These are phyloP conservation scores for Alternaria conjuncta DNA, from an alignment of 2,329 filamentous ascomycete genomes.

Conservation along the genomic window DNA sequence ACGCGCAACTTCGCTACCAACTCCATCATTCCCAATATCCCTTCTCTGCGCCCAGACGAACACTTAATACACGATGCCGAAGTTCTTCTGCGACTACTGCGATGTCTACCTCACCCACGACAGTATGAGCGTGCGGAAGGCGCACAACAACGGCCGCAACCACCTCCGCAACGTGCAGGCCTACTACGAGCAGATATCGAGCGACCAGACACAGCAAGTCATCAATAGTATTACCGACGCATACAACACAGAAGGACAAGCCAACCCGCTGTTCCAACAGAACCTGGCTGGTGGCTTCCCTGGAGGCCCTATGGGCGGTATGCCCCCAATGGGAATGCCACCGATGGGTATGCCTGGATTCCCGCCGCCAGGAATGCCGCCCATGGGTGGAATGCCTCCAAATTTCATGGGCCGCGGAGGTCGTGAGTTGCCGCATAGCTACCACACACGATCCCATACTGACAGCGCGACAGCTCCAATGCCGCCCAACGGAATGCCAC, in stretches of 20 bases:
- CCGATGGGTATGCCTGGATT: conserved; percentile 30
- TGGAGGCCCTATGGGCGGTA: conserved; percentile 33
- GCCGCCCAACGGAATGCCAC: conserved; percentile 39
- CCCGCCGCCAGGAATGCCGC: conserved; percentile 38
- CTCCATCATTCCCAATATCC: background rate
- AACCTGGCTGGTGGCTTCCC: conserved; percentile 57
- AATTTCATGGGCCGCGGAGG: conserved; percentile 52
- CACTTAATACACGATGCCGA: conserved; percentile 24
- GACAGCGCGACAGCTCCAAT: conserved; percentile 26
- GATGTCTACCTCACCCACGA: conserved; percentile 99
- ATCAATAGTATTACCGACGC: conserved; percentile 98
- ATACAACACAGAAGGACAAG: conserved; percentile 92
- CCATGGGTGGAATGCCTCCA: conserved; percentile 43
- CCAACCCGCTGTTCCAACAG: conserved; percentile 76
- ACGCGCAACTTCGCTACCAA: conserved; percentile 6
- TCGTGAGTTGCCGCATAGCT: conserved; percentile 31
- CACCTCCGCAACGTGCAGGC: conserved; percentile 97
- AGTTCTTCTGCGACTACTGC: conserved; percentile 80
- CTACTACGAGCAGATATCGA: conserved; percentile 98
- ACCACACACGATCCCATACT: background rate
- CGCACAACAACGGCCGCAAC: conserved; percentile 95
- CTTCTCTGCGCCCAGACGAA: background rate
- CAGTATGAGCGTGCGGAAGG: conserved; percentile 99
- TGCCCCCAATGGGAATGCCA: conserved; percentile 29
- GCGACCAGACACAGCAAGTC: conserved; percentile 97